Conservation (phyloP, 306 rosid species). For the Trichosanthes truncata region DNA sequence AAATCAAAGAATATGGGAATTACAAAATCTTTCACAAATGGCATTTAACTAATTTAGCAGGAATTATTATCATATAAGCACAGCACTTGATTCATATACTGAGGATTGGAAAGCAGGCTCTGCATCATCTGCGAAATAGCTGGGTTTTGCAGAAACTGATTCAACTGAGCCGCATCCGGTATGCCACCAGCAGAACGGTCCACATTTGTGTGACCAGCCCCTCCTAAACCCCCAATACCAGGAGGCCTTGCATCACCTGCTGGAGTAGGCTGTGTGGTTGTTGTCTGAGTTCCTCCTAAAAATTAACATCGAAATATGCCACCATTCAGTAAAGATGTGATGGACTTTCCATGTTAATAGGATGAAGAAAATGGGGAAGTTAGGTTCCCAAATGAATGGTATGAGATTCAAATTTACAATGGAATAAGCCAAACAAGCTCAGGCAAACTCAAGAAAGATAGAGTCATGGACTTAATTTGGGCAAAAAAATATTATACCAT, state of each 20-base stretch:
- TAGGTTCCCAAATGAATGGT: background rate
- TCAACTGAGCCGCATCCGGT: conserved; percentile 32
- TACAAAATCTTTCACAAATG: background rate
- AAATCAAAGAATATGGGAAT: background rate
- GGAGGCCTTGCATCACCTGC: conserved; percentile 31
- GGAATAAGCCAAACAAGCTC: background rate
- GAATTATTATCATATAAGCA: background rate
- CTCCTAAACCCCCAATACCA: conserved; percentile 36
- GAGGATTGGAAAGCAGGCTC: conserved; percentile 50
- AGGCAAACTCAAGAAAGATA: background rate
- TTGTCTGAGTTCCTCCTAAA: conserved; percentile 33
- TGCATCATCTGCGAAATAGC: conserved; percentile 57
- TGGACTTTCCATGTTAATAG: background rate
- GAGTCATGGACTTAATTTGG: background rate
- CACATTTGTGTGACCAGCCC: conserved; percentile 33
- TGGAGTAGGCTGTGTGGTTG: conserved; percentile 23
- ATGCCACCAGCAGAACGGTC: conserved; percentile 25
- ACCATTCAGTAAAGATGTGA: conserved; percentile 6
- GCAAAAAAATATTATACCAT: background rate
- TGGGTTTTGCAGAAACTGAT: conserved; percentile 51
- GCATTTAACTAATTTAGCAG: background rate
- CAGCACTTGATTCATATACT: conserved; percentile 48
- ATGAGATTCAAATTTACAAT: background rate
- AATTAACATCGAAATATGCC: background rate
- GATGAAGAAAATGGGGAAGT: background rate